Conservation (phyloP, 2,329 filamentous ascomycete genomes). For the Cladophialophora carrionii region DNA sequence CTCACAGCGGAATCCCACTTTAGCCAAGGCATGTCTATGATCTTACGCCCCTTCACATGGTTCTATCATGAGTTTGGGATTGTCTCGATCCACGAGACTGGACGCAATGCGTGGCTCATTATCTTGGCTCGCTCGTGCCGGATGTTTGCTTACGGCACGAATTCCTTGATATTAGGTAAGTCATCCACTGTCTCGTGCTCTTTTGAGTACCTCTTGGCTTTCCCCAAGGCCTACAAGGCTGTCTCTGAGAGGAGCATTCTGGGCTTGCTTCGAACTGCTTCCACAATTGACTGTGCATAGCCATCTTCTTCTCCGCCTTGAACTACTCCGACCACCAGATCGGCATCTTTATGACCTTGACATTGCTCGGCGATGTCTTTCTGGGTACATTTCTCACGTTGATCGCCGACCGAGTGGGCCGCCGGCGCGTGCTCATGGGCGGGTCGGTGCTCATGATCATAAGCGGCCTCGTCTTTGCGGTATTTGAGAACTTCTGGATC, state of each 20-base stretch:
- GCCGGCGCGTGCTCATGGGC: slow-evolving; percentile 57
- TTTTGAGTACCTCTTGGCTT: neutral
- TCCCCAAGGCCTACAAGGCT: neutral
- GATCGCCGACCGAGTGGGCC: slow-evolving; percentile 62
- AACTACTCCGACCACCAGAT: slow-evolving; percentile 57
- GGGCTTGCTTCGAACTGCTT: neutral
- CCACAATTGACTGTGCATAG: slow-evolving; percentile 44
- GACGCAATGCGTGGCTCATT: slow-evolving; percentile 38
- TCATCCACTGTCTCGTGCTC: slow-evolving; percentile 1
- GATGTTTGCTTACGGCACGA: slow-evolving; percentile 41
- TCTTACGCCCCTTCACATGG: slow-evolving; percentile 29
- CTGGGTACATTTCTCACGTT: slow-evolving; percentile 64
- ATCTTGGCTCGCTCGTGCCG: slow-evolving; percentile 37
- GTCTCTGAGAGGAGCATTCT: neutral
- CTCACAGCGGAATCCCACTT: slow-evolving; percentile 7
- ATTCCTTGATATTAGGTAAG: slow-evolving; percentile 38
- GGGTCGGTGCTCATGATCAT: slow-evolving; percentile 61
- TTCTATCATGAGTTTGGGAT: slow-evolving; percentile 40
- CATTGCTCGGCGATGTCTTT: slow-evolving; percentile 61
- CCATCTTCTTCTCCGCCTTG: slow-evolving; percentile 58
- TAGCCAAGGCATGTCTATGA: slow-evolving; percentile 22
- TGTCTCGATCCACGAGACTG: slow-evolving; percentile 36
- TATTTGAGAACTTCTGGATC: slow-evolving; percentile 60
- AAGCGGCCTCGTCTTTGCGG: slow-evolving; percentile 61
- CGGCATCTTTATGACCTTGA: slow-evolving; percentile 69